Evolutionary conservation across 2,329 filamentous ascomycete species (phyloP), one percentile per base, ranked within the genome.

Genomic region (Colletotrichum lindemuthianum): DNA sequence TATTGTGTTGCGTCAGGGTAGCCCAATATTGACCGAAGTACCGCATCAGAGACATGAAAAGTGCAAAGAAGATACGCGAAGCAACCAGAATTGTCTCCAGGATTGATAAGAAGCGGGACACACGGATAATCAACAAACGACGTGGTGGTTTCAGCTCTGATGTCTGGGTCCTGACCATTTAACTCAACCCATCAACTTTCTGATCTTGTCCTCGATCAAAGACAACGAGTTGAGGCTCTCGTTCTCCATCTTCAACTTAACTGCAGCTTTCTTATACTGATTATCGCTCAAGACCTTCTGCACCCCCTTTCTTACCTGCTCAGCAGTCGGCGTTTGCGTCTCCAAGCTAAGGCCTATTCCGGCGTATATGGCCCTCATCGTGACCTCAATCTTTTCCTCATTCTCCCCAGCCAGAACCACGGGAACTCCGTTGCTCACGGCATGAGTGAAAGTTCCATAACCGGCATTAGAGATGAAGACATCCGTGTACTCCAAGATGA

Each of bases 381-480:
- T 74, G 13, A 80, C 77, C 65, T 82, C 78, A 1, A 73, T 70
- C 70, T 82, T 82, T 53, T 81, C 80, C 45, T 77, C 76, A 41
- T 71, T 75, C 16, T 72, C 69, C 1, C 82, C 83, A 0, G 79
- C 77, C 16, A 84, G 70, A 2, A 85, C 78, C 68, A 84, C 76
- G 2, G 83, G 82, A 32, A 83, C 79, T 1, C 81, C 81, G 55
- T 81, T 77, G 24, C 76, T 73, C 2, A 84, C 71, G 6, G 76
- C 77, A 61, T 84, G 81, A 12, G 78, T 75, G 53, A 83, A 75
- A 1, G 79, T 81, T 6, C 82, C 81, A 60, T 82, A 85, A 2
- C 82, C 82, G 6, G 76, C 82, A 56, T 84, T 85, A n/a, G 76
- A 77, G 15, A 85, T 72, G 39, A 84, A 82, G 0, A 82, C 75